phyloP scores from a whole-genome alignment of 345 rosid species.

The Anacardium occidentale region DNA sequence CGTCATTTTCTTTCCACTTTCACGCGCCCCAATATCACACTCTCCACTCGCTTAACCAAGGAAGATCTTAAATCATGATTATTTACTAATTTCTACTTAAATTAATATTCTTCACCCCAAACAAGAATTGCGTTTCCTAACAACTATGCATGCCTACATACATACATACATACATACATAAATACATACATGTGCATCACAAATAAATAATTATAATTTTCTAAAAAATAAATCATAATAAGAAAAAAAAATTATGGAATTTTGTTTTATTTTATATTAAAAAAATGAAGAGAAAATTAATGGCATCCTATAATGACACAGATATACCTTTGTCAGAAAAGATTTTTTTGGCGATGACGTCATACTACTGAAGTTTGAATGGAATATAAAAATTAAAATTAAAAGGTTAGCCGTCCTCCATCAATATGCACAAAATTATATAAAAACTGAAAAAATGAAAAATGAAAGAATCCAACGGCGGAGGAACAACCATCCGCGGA shows the following conservation, averaged over 20 bases:
- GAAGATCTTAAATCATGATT: not conserved
- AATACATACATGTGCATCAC: conserved; percentile 29
- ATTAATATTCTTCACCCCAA: not conserved
- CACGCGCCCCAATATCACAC: no score
- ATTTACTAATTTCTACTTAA: not conserved
- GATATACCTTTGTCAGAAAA: not conserved
- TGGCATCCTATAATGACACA: no score
- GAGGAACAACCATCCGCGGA: conserved; percentile 79
- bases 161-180: conserved; percentile 13
- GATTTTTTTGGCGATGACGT: not conserved
- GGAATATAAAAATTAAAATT: not conserved
- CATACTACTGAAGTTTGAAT: not conserved
- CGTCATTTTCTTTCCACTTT: no score
- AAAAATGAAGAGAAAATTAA: no score
- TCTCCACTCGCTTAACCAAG: no score
- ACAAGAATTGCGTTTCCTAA: conserved; percentile 29
- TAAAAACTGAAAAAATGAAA: not conserved
- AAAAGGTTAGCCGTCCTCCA: conserved; percentile 12
- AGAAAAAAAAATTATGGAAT: no score
- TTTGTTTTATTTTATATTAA: no score
- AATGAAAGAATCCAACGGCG: conserved; percentile 55
- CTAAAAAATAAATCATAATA: no score
- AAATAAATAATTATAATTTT: not conserved
- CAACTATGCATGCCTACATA: conserved; percentile 13
- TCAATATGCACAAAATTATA: conserved; percentile 16